phyloP scores from a whole-genome alignment of 768 basidiomycete species.

The Suillus spraguei region DNA sequence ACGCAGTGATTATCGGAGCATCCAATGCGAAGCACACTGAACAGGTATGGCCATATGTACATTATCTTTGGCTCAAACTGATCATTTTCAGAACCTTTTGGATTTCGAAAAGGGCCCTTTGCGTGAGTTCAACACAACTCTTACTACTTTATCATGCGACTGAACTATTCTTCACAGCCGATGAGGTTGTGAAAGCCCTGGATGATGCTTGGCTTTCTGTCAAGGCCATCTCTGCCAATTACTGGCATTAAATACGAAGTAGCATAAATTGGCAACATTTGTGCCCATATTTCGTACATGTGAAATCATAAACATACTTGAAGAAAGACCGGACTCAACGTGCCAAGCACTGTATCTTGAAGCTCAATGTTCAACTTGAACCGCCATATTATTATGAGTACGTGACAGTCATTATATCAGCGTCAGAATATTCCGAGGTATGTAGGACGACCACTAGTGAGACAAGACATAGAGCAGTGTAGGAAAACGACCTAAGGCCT shows the following conservation, averaged over 20 bases:
- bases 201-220: constrained; percentile 54
- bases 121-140: constrained; percentile 33
- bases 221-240: constrained; percentile 42
- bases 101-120: constrained; percentile 62
- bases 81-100: constrained; percentile 40
- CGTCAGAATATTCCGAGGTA: not conserved
- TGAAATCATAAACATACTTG: no score
- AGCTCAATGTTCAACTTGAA: no score
- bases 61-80: not conserved
- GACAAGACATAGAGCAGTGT: not conserved
- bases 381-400: not conserved
- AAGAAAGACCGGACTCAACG: no score
- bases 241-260: constrained; percentile 25
- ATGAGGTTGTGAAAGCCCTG: constrained; percentile 51
- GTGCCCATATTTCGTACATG: not conserved
- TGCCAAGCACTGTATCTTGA: no score
- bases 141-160: not conserved
- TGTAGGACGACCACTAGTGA: not conserved
- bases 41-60: constrained; percentile 32
- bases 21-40: constrained; percentile 54
- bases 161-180: constrained; percentile 32
- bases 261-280: not conserved
- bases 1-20: constrained; percentile 49
- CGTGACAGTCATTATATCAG: no score
- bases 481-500: not conserved